Base-by-base conservation (phyloP, 768 basidiomycete genomes). In the Crucibulum laeve region DNA sequence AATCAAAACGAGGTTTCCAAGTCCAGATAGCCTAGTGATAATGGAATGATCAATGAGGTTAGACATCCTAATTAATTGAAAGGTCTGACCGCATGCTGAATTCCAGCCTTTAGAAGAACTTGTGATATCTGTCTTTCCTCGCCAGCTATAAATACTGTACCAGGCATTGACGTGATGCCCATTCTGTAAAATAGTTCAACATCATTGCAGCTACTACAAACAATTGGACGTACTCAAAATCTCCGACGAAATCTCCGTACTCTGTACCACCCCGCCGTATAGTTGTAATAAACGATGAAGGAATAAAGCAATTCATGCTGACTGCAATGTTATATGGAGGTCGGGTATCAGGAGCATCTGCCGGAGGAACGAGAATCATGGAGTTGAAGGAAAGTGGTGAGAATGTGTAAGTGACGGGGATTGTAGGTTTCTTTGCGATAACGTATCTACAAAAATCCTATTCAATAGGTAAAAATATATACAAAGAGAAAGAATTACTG, bases 221-320 rank as follows among this genome's bases (percentile, higher is more conserved):
- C 30, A 18, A 23, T 17, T 6, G 5, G 4, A 48, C 63, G 24
- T 39, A 63, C 63, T 69, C 66, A 53, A 68, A 65, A 22, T 66
- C 61, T 3, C 57, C 66, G 13, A 69, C 58, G 23, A 51, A 40
- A 36, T 61, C 60, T 1, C 63, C 66, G 10, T 50, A 34, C 15
- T 55, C 57, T 1, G 52, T 52, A 15, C 48, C 54, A 8, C 62
- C 64, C 25, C 53, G 52, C 15, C 52, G 49, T 11, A 69, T 40
- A 4, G 61, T 60, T 0, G 65, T 69, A 28, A 66, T 62, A 42
- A 57, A 63, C 4, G 61, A 61, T 23, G 60, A 54, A 1, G 65
- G 65, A 6, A 60, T 60, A 48, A 67, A 64, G 46, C 58, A 61
- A 52, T 68, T 67, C 49, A 64, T 48, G 33, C 43, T 43, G 13